Evolutionary conservation across 805 yeast species (phyloP), one percentile per base, ranked within the genome.

Genomic region (Cyberlindnera xylosilytica): DNA sequence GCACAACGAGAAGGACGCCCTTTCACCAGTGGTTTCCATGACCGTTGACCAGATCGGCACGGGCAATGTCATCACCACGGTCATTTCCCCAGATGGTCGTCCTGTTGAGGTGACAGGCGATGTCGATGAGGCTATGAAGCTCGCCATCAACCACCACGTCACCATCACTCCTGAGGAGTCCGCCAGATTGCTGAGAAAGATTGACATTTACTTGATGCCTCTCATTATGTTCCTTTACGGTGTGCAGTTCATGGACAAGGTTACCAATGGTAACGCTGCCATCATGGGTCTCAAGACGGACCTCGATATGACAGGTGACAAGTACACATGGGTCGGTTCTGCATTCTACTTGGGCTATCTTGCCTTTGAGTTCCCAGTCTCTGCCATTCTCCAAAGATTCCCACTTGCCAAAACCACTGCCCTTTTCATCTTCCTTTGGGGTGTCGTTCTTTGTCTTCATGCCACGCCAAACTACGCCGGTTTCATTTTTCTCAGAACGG

Each of bases 321-420:
- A 68, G 56, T 72, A 76, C 53, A 58, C 76, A 37, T 76, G 83
- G 80, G 62, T 73, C n/a, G 77, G 83, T 11, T 69, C 81, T 1
- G 68, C 78, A 7, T 80, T 79, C 49, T 79, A 79, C 54, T 58
- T 83, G 32, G 90, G 89, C 3, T 83, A 81, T 54, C 58, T 83
- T 38, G 67, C 65, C 3, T 81, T 78, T 54, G 81, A 78, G 50
- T 64, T 73, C 45, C 76, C 80, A 3, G 69, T 74, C 3, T 58
- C 68, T 13, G 51, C 64, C 31, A 34, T 70, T 1, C 54, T 79
- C 19, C 88, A 83, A 57, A 67, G 68, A 41, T 72, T 78, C 38
- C 83, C 81, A 4, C 66, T 83, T 49, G 72, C 78, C 7, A 77
- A 74, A 48, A 60, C 78, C 4, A 65, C 73, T 4, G 64, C 76